These are phyloP conservation scores for Collariella sp. DNA, from an alignment of 495 filamentous ascomycete species.

Conservation along the genomic window DNA sequence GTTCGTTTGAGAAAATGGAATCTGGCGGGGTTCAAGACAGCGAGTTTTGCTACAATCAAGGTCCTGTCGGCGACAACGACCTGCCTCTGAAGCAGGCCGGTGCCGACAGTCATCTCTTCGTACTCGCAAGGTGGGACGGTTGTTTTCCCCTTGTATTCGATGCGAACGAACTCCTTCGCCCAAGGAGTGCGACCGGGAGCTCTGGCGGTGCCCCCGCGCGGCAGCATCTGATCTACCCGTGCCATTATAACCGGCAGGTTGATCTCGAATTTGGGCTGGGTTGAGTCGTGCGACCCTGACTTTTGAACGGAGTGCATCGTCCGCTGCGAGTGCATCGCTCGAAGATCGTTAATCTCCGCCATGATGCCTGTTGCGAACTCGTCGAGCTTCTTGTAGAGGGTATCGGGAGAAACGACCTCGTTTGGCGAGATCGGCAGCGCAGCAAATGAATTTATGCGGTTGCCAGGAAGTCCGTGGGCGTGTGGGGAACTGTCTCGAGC, in stretches of 20 bases:
- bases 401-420: constrained; percentile 27
- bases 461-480: constrained; percentile 10
- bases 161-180: constrained; percentile 47
- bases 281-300: constrained; percentile 7
- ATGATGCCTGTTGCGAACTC: constrained; percentile 35
- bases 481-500: constrained; percentile 10
- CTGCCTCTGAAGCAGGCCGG: constrained; percentile 5
- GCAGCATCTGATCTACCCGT: constrained; percentile 34
- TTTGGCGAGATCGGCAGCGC: constrained; percentile 31
- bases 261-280: constrained; percentile 26
- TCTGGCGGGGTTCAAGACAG: constrained; percentile 28
- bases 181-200: constrained; percentile 23
- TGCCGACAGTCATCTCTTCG: constrained; percentile 14
- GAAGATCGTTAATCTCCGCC: constrained; percentile 37
- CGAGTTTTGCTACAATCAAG: constrained; percentile 25
- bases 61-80: constrained; percentile 11
- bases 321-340: constrained; percentile 33
- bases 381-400: constrained; percentile 34
- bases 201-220: constrained; percentile 5
- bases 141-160: constrained; percentile 44
- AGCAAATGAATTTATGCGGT: constrained; percentile 25
- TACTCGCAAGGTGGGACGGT: constrained; percentile 13
- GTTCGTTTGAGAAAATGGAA: constrained; percentile 42
- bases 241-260: constrained; percentile 39
- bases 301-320: constrained; percentile 22